Evolutionary conservation across 331 rosid genomes (phyloP).

Genomic region (Arachis monticola): DNA sequence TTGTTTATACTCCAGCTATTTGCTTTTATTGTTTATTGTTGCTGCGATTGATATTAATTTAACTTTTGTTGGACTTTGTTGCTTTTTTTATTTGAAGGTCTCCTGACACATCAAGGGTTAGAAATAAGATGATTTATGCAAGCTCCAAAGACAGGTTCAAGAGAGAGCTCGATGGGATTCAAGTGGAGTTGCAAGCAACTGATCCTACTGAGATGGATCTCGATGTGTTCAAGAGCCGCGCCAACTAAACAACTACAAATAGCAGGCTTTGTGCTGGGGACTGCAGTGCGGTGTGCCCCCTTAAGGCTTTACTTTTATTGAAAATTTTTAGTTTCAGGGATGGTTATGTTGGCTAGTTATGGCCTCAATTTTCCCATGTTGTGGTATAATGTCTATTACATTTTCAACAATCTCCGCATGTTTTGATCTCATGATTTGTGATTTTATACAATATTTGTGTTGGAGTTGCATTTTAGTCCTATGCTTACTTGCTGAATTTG

Average conservation of each 20-base stretch:
- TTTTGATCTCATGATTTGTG: conserved; percentile 51
- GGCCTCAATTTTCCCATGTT: conserved; percentile 48
- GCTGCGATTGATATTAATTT: neutral
- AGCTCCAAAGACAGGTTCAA: conserved; percentile 51
- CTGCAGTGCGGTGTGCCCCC: conserved; percentile 40
- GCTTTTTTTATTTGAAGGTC: conserved; percentile 34
- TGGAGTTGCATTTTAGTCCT: conserved; percentile 34
- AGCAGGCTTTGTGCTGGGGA: conserved; percentile 8
- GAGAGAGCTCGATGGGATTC: conserved; percentile 53
- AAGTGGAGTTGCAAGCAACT: conserved; percentile 50
- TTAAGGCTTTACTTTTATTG: conserved; percentile 46
- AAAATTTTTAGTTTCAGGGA: conserved; percentile 53
- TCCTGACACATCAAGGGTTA: conserved; percentile 47
- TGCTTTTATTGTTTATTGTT: neutral
- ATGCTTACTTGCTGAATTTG: conserved; percentile 34
- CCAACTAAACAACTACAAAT: conserved; percentile 25
- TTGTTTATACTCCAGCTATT: neutral
- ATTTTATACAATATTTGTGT: conserved; percentile 30
- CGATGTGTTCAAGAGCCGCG: conserved; percentile 51
- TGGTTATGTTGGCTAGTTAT: conserved; percentile 45
- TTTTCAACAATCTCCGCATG: conserved; percentile 40
- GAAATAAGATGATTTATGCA: conserved; percentile 55
- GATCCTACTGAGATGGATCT: conserved; percentile 51
- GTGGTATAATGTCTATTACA: conserved; percentile 41
- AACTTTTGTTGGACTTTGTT: neutral